phyloP scores from a whole-genome alignment of 768 basidiomycete genomes.

The Rossbeevera mucosa region DNA sequence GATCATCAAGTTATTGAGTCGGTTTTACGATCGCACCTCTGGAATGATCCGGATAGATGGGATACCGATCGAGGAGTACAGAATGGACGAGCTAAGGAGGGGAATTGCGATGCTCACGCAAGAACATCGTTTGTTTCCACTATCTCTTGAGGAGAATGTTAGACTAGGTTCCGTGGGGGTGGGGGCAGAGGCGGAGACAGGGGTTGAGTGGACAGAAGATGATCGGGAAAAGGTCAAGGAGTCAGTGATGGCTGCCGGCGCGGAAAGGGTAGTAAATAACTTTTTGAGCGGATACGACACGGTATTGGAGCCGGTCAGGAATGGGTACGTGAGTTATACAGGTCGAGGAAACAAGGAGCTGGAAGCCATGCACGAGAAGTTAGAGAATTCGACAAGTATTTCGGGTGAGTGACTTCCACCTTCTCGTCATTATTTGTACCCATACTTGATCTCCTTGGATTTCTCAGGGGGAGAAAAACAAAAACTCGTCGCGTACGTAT shows the following conservation, averaged over 20 bases:
- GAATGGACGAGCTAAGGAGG: conserved; percentile 30
- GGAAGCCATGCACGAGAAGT: conserved; percentile 13
- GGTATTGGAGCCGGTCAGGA: conserved; percentile 32
- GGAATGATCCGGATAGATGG: conserved; percentile 41
- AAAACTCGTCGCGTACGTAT: conserved; percentile 26
- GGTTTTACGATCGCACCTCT: conserved; percentile 29
- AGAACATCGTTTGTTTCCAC: conserved; percentile 34
- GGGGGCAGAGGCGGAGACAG: no score
- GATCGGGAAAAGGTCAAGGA: conserved; percentile 16
- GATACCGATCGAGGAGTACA: conserved; percentile 30
- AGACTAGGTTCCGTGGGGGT: conserved; percentile 30
- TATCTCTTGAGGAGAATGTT: conserved; percentile 41
- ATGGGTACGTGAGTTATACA: conserved; percentile 27
- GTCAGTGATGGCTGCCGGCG: conserved; percentile 34
- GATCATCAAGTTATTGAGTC: conserved; percentile 39
- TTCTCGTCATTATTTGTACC: no score
- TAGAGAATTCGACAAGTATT: conserved; percentile 18
- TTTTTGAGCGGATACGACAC: conserved; percentile 37
- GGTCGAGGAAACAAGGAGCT: conserved; percentile 11
- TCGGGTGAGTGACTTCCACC: conserved; percentile 17
- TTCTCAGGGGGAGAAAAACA: conserved; percentile 30
- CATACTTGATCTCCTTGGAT: not conserved
- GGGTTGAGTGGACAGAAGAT: not conserved
- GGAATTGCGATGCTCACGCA: conserved; percentile 42
- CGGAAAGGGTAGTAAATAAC: conserved; percentile 36